Percentiles rank a stretch among this genome's conserved stretches.
Evolutionary conservation across 108 stramenopile genomes (phyloP).

Genomic region (Cyclotella cryptica): DNA sequence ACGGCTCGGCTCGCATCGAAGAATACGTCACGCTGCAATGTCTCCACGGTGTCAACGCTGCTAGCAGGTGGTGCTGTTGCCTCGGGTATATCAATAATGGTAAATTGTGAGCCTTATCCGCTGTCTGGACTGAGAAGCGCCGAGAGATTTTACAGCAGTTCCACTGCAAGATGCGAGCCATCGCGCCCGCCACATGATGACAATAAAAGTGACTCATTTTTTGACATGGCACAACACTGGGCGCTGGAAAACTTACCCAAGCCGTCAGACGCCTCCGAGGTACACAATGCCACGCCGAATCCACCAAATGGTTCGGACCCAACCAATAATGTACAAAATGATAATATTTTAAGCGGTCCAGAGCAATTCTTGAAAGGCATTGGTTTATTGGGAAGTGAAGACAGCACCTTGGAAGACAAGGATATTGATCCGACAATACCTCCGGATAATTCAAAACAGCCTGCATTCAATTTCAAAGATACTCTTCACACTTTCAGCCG

Average conservation of each 20-base stretch:
- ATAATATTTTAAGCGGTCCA: conserved; percentile 6
- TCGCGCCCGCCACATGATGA: neutral
- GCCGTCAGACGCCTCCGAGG: neutral
- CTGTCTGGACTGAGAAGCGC: neutral
- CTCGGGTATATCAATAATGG: neutral
- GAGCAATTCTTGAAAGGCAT: conserved; percentile 18
- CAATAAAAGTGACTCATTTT: conserved; percentile 23
- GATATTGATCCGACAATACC: conserved; percentile 15
- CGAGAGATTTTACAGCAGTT: conserved; percentile 6
- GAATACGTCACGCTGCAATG: neutral
- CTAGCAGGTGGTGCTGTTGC: neutral
- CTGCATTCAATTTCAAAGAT: conserved; percentile 12
- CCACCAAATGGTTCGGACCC: neutral
- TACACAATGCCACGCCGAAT: neutral
- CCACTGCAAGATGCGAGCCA: conserved; percentile 8
- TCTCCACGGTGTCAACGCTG: neutral
- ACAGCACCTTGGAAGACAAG: neutral
- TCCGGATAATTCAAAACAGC: neutral
- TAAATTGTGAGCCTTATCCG: neutral
- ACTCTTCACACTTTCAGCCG: conserved; percentile 4
- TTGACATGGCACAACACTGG: conserved; percentile 53
- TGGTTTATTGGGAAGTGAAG: conserved; percentile 9
- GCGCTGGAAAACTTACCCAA: conserved; percentile 23
- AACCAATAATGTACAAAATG: neutral
- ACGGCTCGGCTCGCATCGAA: neutral